Evolutionary conservation across 345 rosid genomes (phyloP).

Genomic region (Citrus maxima): DNA sequence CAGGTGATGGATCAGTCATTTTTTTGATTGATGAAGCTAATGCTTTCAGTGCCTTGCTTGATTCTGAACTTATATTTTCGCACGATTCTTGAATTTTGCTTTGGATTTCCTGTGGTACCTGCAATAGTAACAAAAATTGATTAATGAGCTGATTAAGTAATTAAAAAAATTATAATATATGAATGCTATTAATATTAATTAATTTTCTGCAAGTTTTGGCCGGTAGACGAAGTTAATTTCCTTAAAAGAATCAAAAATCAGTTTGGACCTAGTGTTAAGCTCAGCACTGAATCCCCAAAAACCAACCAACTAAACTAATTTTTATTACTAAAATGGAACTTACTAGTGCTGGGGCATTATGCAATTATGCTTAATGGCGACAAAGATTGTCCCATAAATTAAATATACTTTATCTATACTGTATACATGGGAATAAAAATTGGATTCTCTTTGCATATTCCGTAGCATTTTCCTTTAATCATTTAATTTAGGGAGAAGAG

Average conservation of each 20-base stretch:
- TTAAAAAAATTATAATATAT: too few species aligned
- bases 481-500: background rate
- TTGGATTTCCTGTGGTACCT: conserved; percentile 49
- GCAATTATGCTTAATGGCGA: too few species aligned
- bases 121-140: conserved; percentile 13
- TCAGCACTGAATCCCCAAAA: background rate
- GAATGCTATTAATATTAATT: background rate
- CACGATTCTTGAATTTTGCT: conserved; percentile 44
- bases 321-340: background rate
- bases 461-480: background rate
- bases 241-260: background rate
- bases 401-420: too few species aligned
- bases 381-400: too few species aligned
- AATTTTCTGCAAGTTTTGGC: background rate
- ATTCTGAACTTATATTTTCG: conserved; percentile 40
- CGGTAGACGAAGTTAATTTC: background rate
- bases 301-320: background rate
- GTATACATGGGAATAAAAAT: too few species aligned
- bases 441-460: background rate
- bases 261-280: too few species aligned
- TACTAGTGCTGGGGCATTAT: background rate
- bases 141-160: background rate
- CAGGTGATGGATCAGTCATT: conserved; percentile 41
- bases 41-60: conserved; percentile 52
- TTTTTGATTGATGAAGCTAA: conserved; percentile 50